These are phyloP conservation scores for Ceratobasidium sp. DNA, from an alignment of 1,284 basidiomycete genomes.

Conservation along the genomic window DNA sequence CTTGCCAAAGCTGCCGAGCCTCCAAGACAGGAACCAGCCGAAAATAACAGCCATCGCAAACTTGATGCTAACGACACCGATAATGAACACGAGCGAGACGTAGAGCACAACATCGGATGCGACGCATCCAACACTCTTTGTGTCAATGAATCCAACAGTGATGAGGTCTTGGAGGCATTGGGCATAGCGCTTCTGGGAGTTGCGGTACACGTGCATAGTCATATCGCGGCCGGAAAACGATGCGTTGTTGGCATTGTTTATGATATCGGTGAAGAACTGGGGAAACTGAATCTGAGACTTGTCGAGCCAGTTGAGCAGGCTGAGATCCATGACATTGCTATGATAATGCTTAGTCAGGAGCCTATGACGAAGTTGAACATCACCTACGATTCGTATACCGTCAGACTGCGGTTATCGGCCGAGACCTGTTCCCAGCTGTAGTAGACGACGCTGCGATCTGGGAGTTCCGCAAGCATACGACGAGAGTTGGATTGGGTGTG, in stretches of 20 bases:
- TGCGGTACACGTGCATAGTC: constrained; percentile 79
- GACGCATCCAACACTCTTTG: constrained; percentile 92
- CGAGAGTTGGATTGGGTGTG: constrained; percentile 70
- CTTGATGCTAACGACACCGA: constrained; percentile 94
- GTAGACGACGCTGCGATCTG: constrained; percentile 62
- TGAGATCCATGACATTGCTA: constrained; percentile 88
- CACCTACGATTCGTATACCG: constrained; percentile 87
- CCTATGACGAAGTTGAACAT: background rate
- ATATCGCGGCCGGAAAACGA: constrained; percentile 86
- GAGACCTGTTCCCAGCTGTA: constrained; percentile 90
- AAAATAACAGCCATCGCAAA: constrained; percentile 98
- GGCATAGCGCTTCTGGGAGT: constrained; percentile 68
- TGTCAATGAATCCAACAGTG: constrained; percentile 93
- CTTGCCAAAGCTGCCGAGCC: constrained; percentile 89
- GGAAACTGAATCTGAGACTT: constrained; percentile 82
- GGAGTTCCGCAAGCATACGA: constrained; percentile 52
- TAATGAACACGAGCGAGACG: constrained; percentile 95
- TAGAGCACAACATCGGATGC: constrained; percentile 95
- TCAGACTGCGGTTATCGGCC: constrained; percentile 76
- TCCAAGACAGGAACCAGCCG: constrained; percentile 96
- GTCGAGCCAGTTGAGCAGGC: constrained; percentile 85
- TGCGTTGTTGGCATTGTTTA: constrained; percentile 60
- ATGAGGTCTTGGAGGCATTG: constrained; percentile 87
- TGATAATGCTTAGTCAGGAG: constrained; percentile 28
- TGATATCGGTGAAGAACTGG: constrained; percentile 79